phyloP scores from a whole-genome alignment of 2,329 filamentous ascomycete species.

The Fusarium keratoplasticum region DNA sequence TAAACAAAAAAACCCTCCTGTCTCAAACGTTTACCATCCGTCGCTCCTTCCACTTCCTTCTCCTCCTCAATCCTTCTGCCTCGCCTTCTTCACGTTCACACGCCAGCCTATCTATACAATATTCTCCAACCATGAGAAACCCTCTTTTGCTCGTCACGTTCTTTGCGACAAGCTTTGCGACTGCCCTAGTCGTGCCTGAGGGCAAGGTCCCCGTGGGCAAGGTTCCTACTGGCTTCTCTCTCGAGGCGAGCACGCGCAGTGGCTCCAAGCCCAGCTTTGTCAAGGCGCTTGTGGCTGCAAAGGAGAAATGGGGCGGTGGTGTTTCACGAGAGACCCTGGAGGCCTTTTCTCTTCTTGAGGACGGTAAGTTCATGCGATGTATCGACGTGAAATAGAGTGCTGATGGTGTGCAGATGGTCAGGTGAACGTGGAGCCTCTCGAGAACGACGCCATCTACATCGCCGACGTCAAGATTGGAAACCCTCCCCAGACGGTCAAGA shows the following conservation, averaged over 20 bases:
- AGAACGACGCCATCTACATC: slow-evolving; percentile 57
- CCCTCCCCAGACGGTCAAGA: slow-evolving; percentile 59
- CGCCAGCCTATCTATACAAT: neutral
- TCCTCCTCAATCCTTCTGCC: neutral
- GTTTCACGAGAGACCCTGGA: slow-evolving; percentile 31
- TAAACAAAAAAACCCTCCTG: neutral
- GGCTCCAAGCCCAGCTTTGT: slow-evolving; percentile 47
- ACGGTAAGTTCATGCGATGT: slow-evolving; percentile 33
- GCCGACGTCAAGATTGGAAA: slow-evolving; percentile 59
- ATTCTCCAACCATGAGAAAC: slow-evolving; percentile 25
- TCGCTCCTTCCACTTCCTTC: neutral
- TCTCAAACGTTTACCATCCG: neutral
- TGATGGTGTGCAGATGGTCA: slow-evolving; percentile 46
- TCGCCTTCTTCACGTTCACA: neutral
- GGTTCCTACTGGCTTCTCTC: slow-evolving; percentile 42
- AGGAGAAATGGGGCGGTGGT: slow-evolving; percentile 50
- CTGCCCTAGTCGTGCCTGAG: slow-evolving; percentile 26
- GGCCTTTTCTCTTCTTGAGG: slow-evolving; percentile 45
- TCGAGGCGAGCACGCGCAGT: slow-evolving; percentile 40
- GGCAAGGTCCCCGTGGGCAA: slow-evolving; percentile 21
- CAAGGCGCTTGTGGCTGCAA: slow-evolving; percentile 49
- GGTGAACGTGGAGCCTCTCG: slow-evolving; percentile 51
- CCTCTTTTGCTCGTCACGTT: slow-evolving; percentile 30
- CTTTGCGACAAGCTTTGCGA: slow-evolving; percentile 17
- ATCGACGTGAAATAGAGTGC: neutral